phyloP scores from a whole-genome alignment of 805 yeast genomes.

The Saccharomycopsis microspora region DNA sequence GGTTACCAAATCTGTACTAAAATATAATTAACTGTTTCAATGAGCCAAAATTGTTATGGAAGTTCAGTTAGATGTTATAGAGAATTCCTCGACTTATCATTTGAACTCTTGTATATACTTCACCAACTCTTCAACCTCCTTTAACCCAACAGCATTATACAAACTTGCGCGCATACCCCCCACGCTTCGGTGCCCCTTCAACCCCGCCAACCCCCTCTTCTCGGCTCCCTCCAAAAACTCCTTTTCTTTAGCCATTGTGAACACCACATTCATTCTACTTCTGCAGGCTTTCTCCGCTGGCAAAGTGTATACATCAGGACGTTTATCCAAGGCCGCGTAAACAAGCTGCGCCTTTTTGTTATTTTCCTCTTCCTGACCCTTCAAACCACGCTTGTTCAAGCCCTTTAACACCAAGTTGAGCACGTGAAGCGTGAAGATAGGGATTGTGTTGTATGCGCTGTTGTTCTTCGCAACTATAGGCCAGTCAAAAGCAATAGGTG shows the following conservation, averaged over 20 bases:
- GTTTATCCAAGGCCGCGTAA: conserved; percentile 54
- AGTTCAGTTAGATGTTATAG: too few relatives aligned
- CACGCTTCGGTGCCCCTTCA: conserved; percentile 93
- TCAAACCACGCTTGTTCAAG: conserved; percentile 52
- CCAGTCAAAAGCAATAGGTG: conserved; percentile 83
- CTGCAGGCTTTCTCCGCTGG: conserved; percentile 58
- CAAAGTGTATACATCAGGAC: conserved; percentile 51
- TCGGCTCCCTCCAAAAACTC: conserved; percentile 62
- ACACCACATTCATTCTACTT: conserved; percentile 89
- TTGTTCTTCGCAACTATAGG: conserved; percentile 81
- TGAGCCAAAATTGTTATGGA: too few relatives aligned
- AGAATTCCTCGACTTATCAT: too few relatives aligned
- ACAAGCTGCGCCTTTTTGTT: conserved; percentile 49
- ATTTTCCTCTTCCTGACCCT: conserved; percentile 45
- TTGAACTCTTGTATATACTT: conserved; percentile 21
- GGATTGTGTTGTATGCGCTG: conserved; percentile 92
- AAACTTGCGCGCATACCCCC: conserved; percentile 94
- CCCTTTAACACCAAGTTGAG: conserved; percentile 65
- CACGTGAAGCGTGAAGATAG: conserved; percentile 83
- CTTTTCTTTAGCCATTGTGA: conserved; percentile 44
- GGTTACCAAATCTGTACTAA: too few relatives aligned
- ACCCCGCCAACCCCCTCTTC: conserved; percentile 50
- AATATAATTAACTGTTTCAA: too few relatives aligned
- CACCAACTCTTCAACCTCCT: conserved; percentile 46
- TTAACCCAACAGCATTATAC: conserved; percentile 72